Conservation (phyloP, 257 asterid genomes). For the Phtheirospermum japonicum region DNA sequence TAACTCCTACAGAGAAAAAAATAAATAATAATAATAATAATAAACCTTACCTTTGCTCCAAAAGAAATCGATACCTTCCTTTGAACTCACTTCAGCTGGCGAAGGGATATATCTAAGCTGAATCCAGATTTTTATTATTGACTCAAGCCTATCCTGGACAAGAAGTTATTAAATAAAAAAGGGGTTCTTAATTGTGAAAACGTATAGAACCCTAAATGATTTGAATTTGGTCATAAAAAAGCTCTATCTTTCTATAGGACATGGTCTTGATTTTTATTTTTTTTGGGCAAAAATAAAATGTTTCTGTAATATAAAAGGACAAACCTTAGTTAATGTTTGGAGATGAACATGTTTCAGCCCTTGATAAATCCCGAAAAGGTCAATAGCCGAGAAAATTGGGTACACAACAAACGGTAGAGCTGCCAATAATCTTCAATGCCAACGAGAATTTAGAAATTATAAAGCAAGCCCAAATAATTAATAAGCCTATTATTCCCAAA, state of each 20-base stretch:
- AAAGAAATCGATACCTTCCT: conserved; percentile 57
- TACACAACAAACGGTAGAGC: conserved; percentile 76
- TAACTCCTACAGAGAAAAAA: no score
- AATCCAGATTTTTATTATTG: conserved; percentile 65
- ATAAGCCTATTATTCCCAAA: neutral
- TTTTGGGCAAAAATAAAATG: neutral
- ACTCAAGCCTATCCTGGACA: conserved; percentile 87
- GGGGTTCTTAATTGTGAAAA: conserved; percentile 15
- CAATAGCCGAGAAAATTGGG: conserved; percentile 76
- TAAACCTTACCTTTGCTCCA: conserved; percentile 55
- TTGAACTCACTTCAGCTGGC: conserved; percentile 86
- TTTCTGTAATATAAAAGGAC: conserved; percentile 26
- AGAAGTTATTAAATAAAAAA: conserved; percentile 14
- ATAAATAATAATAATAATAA: neutral
- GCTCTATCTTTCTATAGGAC: no score
- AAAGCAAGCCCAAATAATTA: conserved; percentile 11
- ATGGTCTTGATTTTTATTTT: no score
- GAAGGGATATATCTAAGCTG: conserved; percentile 62
- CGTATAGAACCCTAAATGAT: neutral
- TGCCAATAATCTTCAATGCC: conserved; percentile 59
- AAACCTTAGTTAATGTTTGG: conserved; percentile 90
- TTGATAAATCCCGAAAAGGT: conserved; percentile 87
- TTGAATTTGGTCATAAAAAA: neutral
- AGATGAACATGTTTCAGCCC: conserved; percentile 91
- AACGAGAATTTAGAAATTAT: conserved; percentile 29